Base-by-base conservation (phyloP, 108 stramenopile species). In the Cylindrotheca closterium region DNA sequence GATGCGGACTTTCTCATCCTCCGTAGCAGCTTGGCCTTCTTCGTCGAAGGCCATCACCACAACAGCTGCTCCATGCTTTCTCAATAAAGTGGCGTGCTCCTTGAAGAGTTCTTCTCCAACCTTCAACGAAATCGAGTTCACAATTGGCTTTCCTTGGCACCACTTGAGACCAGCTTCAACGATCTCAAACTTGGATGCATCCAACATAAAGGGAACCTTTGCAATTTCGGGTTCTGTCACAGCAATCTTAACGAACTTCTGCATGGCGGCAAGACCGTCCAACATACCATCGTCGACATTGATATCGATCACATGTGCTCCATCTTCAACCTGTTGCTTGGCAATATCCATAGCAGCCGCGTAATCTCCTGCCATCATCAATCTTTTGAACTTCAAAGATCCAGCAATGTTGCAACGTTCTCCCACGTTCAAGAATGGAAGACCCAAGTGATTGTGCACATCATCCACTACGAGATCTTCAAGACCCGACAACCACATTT, bases 41-140 rank as follows among this genome's bases (percentile, higher is more conserved):
- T 99, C 98, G 73, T 99, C 98, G 71, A 99, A 99, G 7, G 98
- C 98, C 98, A 99, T 99, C 63, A 98, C 96, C 32, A 99, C 98
- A 22, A 97, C 94, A 24, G 98, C 98, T 28, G 95, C 95, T 47
- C 98, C 98, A 68, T 98, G 96, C 78, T 96, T 95, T 76, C 87
- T 91, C 64, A 98, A 63, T 68, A 98, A 65, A 15, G 91, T 94
- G 0, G 97, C 98, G 15, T 99, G 97, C 75, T 96, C 85, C 60
- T 79, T 92, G 91, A 99, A 99, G 63, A 95, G 74, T 69, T 93
- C 96, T 80, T 98, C 96, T 21, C 98, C 98, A 37, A 98, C 97
- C 90, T 99, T 98, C 78, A 98, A 82, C 12, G 93, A 96, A 45
- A 99, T 99, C 19, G 94, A 96, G 79, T 99, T 99, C 34, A 99